Percentiles rank a stretch among this genome's conserved stretches.
Conservation (phyloP, 257 asterid genomes). For the Henckelia pumila region DNA sequence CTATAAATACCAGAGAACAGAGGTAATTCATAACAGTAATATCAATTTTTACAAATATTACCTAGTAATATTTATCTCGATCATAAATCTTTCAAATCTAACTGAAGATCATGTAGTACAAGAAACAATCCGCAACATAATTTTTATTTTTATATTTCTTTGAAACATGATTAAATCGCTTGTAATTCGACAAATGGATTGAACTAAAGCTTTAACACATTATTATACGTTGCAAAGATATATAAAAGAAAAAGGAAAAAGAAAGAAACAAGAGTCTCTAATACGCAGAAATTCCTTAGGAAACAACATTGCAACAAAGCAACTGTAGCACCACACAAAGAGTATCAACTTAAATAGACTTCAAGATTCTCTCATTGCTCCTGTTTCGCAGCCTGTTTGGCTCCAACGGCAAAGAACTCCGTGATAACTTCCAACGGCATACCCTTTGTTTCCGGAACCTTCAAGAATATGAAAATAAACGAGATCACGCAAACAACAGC, state of each 20-base stretch:
- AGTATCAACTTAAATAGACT: background rate
- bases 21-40: no score
- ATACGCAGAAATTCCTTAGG: background rate
- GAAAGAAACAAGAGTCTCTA: background rate
- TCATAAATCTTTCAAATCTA: no score
- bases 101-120: no score
- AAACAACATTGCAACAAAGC: background rate
- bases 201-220: background rate
- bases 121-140: no score
- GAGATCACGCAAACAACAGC: slow-evolving; percentile 47
- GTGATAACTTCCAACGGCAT: slow-evolving; percentile 64
- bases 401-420: slow-evolving; percentile 60
- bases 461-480: slow-evolving; percentile 46
- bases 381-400: slow-evolving; percentile 36
- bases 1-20: no score
- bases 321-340: background rate
- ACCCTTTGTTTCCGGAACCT: slow-evolving; percentile 61
- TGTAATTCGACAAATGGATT: background rate
- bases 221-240: no score
- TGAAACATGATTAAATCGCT: background rate
- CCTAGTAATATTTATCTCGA: no score
- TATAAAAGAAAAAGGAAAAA: no score
- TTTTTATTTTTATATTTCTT: no score
- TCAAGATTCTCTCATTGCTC: slow-evolving; percentile 19
- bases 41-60: no score